Base-by-base conservation (phyloP, 768 basidiomycete species). In the Mycena epipterygia region DNA sequence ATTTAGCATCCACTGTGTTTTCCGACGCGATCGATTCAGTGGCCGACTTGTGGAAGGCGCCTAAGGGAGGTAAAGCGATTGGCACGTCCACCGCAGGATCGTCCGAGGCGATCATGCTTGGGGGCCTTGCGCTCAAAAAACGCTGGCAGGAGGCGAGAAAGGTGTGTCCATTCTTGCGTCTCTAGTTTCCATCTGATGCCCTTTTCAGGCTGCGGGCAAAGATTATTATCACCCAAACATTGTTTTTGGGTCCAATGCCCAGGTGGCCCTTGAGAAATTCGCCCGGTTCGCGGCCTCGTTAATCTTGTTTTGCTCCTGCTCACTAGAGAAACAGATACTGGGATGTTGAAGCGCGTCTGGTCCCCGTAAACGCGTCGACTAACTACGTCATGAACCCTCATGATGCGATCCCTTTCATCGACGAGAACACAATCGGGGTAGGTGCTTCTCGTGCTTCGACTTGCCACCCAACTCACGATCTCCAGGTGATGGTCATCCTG, bases 31-130 rank as follows among this genome's bases (percentile, higher is more conserved):
- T 64, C 42, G 37, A 73, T 71, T 23, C 55, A 86, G 85, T 87
- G 41, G 89, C 88, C 19, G 82, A 89, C 74, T 82, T 92, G 21
- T 92, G 90, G 90, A 89, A 90, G 71, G 90, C 89, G 5, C 89
- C 89, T 5, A 87, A 88, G 67, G 84, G 81, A 3, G 79, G 82
- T 35, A 84, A 88, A 63, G 89, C 85, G 3, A 84, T 91, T 46
- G 91, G 91, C 16, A 89, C 89, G 0, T 88, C 90, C 14, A 91
- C 90, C 13, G 89, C 89, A 6, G 90, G 90, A 4, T 89, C 87
- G 5, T 89, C 86, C 17, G 90, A 92, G 78, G 91, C 90, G 1
- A 91, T 91, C 79, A 89, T 90, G 86, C 88, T 92, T 12, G 90
- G 89, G n/a, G 90, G 90, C 17, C 79, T 92, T 1, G 90, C 91